Conservation (phyloP, 495 filamentous ascomycete species). For the Neurospora discreta region DNA sequence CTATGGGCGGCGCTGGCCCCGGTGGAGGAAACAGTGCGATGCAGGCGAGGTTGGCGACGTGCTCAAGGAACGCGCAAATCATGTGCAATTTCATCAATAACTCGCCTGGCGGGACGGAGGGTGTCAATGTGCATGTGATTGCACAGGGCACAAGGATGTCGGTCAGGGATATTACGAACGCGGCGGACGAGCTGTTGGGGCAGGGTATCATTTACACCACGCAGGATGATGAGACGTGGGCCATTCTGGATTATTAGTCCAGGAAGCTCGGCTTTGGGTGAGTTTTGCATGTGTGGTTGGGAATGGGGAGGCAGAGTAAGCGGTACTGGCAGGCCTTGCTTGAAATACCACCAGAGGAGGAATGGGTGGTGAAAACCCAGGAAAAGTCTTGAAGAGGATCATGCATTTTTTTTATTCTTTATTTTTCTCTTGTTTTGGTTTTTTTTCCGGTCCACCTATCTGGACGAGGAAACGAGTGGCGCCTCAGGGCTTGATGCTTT, state of each 20-base stretch:
- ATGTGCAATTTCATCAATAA: conserved; percentile 56
- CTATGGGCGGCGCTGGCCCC: conserved; percentile 5
- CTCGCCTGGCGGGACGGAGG: conserved; percentile 56
- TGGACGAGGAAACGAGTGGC: neutral
- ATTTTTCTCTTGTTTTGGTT: too few species aligned
- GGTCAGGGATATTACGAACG: conserved; percentile 56
- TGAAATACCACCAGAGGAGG: neutral
- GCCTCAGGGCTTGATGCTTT: neutral
- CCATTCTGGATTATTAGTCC: conserved; percentile 51
- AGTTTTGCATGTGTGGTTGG: neutral
- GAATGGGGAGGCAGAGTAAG: neutral
- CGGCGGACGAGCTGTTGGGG: conserved; percentile 64
- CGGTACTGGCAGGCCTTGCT: neutral
- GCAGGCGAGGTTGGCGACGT: conserved; percentile 30
- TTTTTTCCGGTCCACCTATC: neutral
- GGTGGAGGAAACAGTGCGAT: neutral
- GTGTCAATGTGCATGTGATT: conserved; percentile 68
- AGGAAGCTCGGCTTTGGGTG: neutral
- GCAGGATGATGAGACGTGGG: conserved; percentile 76
- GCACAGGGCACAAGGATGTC: conserved; percentile 49
- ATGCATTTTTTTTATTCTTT: neutral
- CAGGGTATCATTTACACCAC: conserved; percentile 79
- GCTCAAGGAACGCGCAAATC: conserved; percentile 47
- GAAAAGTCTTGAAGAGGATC: neutral
- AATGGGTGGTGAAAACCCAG: neutral